Conservation (phyloP, 2,329 filamentous ascomycete genomes). For the Penicillium sp. region DNA sequence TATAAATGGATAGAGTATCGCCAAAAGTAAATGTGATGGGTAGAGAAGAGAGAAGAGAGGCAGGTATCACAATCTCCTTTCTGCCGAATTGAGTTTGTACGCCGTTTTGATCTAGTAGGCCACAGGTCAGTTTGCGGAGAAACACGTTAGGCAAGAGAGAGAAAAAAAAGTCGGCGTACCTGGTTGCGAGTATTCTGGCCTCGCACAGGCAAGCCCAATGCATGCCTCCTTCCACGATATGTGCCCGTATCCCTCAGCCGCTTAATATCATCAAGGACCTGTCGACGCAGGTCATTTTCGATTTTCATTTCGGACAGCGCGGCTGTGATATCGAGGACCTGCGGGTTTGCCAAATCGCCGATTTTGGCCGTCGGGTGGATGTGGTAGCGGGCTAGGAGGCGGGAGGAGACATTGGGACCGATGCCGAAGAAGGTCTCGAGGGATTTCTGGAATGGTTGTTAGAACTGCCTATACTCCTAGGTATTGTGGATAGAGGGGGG, state of each 20-base stretch:
- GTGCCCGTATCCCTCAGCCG: slow-evolving; percentile 85
- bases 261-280: slow-evolving; percentile 79
- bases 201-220: slow-evolving; percentile 84
- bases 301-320: slow-evolving; percentile 90
- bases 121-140: background rate
- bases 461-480: background rate
- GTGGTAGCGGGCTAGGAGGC: slow-evolving; percentile 81
- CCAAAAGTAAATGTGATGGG: background rate
- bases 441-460: slow-evolving; percentile 35
- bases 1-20: slow-evolving; percentile 9
- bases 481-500: background rate
- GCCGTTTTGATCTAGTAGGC: slow-evolving; percentile 54
- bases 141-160: background rate
- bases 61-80: slow-evolving; percentile 45
- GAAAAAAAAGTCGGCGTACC: slow-evolving; percentile 37
- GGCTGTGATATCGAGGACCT: slow-evolving; percentile 74
- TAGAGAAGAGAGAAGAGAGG: background rate
- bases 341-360: slow-evolving; percentile 68
- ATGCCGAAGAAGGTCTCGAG: slow-evolving; percentile 85
- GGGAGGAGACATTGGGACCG: slow-evolving; percentile 63
- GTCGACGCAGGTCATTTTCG: slow-evolving; percentile 77
- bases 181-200: slow-evolving; percentile 84
- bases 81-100: slow-evolving; percentile 55
- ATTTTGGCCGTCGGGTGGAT: slow-evolving; percentile 82
- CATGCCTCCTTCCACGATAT: slow-evolving; percentile 84